Evolutionary conservation across 331 rosid genomes (phyloP).

Genomic region (Rosa hybrid): DNA sequence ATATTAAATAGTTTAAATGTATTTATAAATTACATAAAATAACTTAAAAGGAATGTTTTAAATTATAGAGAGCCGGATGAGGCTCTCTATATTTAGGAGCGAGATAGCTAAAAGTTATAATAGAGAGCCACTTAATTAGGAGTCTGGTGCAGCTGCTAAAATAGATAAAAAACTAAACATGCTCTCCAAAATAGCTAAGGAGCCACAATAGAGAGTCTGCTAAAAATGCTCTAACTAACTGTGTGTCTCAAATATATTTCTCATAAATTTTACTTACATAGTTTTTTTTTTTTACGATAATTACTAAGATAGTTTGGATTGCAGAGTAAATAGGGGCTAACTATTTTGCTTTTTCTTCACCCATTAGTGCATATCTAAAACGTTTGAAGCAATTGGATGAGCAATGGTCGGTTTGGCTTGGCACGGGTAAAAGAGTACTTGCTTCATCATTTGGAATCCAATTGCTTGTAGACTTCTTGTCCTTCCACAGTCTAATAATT

Average conservation of each 20-base stretch:
- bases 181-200: too few relatives aligned
- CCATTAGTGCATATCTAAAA: not conserved
- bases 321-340: not conserved
- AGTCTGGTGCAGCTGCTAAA: too few relatives aligned
- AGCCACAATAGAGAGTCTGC: too few relatives aligned
- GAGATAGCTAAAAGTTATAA: too few relatives aligned
- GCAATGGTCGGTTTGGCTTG: not conserved
- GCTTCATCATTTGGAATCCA: not conserved
- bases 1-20: too few relatives aligned
- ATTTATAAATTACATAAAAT: too few relatives aligned
- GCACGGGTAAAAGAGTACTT: not conserved
- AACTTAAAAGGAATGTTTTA: too few relatives aligned
- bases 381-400: not conserved
- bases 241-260: not conserved
- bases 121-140: too few relatives aligned
- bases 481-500: not conserved
- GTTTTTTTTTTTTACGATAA: not conserved
- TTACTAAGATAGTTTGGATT: not conserved
- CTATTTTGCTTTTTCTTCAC: not conserved
- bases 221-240: too few relatives aligned
- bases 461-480: not conserved
- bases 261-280: not conserved
- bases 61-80: too few relatives aligned
- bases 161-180: too few relatives aligned
- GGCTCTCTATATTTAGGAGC: too few relatives aligned